phyloP scores from a whole-genome alignment of 768 basidiomycete genomes.

The Scleroderma bovista region DNA sequence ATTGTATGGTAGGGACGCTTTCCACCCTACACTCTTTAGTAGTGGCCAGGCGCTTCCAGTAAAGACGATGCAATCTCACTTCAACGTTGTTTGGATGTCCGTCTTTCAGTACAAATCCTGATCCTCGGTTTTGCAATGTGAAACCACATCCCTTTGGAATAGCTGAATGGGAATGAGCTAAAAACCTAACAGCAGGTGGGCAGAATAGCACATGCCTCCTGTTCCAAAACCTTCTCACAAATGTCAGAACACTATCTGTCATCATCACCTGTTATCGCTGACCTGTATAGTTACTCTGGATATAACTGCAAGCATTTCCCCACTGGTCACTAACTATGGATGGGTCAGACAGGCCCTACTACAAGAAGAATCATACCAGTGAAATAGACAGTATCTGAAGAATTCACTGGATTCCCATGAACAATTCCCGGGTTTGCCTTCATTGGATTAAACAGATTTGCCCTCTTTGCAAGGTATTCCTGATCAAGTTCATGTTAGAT shows the following conservation, averaged over 20 bases:
- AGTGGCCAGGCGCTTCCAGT: not conserved
- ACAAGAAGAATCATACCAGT: conserved; percentile 45
- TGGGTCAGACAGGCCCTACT: not conserved
- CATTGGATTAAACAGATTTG: conserved; percentile 67
- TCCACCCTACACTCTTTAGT: conserved; percentile 45
- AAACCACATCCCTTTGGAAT: conserved; percentile 94
- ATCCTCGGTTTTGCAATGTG: conserved; percentile 91
- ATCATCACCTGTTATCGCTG: conserved; percentile 9
- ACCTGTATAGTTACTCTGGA: conserved; percentile 87
- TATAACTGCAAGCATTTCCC: conserved; percentile 87
- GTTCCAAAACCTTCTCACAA: conserved; percentile 73
- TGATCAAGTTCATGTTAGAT: conserved; percentile 27
- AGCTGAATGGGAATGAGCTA: conserved; percentile 38
- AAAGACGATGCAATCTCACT: conserved; percentile 32
- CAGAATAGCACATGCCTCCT: conserved; percentile 44
- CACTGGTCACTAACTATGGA: conserved; percentile 69
- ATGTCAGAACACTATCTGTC: conserved; percentile 4
- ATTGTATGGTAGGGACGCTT: conserved; percentile 94
- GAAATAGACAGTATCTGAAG: conserved; percentile 94
- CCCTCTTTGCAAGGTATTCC: conserved; percentile 81
- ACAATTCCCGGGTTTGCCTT: conserved; percentile 61
- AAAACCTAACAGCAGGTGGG: not conserved
- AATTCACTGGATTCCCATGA: conserved; percentile 76
- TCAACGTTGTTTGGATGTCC: conserved; percentile 82
- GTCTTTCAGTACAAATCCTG: conserved; percentile 73